Percentiles rank a stretch among this genome's conserved stretches.
Conservation (phyloP, 1,139 yeast genomes). For the Yamadazyma triangularis region DNA sequence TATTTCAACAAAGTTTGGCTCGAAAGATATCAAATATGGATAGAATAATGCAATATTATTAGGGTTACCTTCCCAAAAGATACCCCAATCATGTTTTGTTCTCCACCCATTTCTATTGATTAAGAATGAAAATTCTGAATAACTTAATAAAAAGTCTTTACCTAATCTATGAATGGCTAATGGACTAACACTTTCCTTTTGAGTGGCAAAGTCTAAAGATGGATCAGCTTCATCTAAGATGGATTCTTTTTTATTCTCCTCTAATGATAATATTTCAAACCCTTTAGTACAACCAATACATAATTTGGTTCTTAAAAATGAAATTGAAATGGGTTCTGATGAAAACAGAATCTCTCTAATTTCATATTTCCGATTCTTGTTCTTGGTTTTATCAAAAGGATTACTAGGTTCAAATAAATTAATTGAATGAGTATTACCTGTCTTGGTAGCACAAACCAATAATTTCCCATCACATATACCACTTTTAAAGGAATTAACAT, state of each 20-base stretch:
- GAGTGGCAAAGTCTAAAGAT: constrained; percentile 90
- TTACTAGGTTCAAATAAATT: constrained; percentile 78
- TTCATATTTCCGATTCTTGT: constrained; percentile 64
- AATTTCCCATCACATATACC: constrained; percentile 90
- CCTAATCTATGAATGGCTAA: constrained; percentile 88
- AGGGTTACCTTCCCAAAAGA: constrained; percentile 96
- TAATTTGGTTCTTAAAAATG: constrained; percentile 80
- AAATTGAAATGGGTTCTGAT: constrained; percentile 88
- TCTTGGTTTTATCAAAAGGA: constrained; percentile 52
- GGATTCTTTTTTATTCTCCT: constrained; percentile 69
- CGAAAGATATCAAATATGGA: constrained; percentile 90
- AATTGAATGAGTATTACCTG: constrained; percentile 69
- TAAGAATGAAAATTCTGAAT: constrained; percentile 89
- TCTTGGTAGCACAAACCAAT: constrained; percentile 84
- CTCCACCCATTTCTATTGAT: constrained; percentile 97
- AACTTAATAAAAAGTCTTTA: constrained; percentile 79
- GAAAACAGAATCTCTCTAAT: constrained; percentile 75
- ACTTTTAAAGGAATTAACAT: constrained; percentile 83
- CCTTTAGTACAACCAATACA: constrained; percentile 97
- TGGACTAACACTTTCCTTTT: constrained; percentile 77
- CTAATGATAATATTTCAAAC: constrained; percentile 86
- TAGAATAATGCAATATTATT: constrained; percentile 89
- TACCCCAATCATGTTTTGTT: constrained; percentile 88
- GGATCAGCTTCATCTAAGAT: constrained; percentile 95
- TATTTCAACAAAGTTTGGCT: constrained; percentile 84